Percentiles rank a stretch among this genome's conserved stretches.
Evolutionary conservation across 2,329 filamentous ascomycete genomes (phyloP).

Genomic region (Colletotrichum sp.): DNA sequence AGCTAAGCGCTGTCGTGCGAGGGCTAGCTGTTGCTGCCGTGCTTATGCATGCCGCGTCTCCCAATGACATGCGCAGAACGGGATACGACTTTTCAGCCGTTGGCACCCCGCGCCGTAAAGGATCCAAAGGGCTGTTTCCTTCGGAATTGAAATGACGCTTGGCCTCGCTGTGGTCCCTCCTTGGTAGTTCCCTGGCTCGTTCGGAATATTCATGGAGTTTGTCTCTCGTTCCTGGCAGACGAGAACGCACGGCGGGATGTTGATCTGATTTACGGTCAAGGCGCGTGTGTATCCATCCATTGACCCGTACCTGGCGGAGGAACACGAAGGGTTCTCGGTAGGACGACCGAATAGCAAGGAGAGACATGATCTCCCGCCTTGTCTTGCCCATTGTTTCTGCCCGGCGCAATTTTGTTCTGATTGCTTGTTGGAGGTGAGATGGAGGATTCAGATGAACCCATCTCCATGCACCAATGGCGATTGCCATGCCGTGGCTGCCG

Average conservation of each 20-base stretch:
- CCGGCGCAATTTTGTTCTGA: neutral
- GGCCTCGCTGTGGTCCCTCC: neutral
- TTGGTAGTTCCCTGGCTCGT: neutral
- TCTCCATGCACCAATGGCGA: neutral
- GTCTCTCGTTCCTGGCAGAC: neutral
- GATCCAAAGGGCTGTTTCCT: neutral
- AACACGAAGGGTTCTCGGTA: neutral
- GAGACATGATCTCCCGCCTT: neutral
- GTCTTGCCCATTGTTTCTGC: neutral
- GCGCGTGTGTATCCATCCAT: neutral
- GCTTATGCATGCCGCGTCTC: neutral
- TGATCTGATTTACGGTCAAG: neutral
- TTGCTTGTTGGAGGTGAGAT: neutral
- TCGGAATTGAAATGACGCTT: neutral
- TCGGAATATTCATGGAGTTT: neutral
- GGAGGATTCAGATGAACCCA: neutral
- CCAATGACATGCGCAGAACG: neutral
- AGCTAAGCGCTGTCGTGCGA: slow-evolving; percentile 11
- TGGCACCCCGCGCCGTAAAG: neutral
- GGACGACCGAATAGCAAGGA: neutral
- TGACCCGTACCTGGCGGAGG: neutral
- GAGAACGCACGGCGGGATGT: neutral
- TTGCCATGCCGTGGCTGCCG: neutral
- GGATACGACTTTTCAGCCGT: neutral
- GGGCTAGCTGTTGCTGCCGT: neutral